Evolutionary conservation across 2,329 filamentous ascomycete genomes (phyloP).

Genomic region (Alternaria rosae): DNA sequence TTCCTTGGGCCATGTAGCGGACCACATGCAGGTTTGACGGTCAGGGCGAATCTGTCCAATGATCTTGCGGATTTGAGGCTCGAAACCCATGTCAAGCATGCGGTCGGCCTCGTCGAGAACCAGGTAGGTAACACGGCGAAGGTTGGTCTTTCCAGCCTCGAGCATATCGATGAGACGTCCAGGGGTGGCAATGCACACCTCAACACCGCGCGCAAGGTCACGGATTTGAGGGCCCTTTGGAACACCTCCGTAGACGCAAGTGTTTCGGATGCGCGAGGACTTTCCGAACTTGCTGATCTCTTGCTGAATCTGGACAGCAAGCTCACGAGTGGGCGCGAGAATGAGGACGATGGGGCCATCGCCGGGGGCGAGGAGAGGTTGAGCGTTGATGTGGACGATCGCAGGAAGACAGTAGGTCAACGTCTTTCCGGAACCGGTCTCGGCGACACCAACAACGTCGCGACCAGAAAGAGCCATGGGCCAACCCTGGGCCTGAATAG

Average conservation of each 20-base stretch:
- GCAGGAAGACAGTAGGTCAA: constrained; percentile 97
- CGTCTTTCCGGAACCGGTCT: constrained; percentile 99
- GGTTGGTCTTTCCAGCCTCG: constrained; percentile 96
- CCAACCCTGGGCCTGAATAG: constrained; percentile 98
- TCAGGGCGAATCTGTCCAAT: constrained; percentile 97
- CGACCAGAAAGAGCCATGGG: constrained; percentile 98
- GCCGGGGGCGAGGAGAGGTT: constrained; percentile 91
- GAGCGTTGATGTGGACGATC: constrained; percentile 99
- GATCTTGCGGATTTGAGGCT: constrained; percentile 99
- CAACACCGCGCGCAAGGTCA: constrained; percentile 91
- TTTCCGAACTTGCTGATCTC: constrained; percentile 99
- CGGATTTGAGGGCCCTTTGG: constrained; percentile 97
- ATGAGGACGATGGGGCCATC: constrained; percentile 97
- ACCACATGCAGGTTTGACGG: constrained; percentile 99
- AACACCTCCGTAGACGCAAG: constrained; percentile 98
- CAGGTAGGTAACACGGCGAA: constrained; percentile 96
- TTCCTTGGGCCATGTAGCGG: constrained; percentile 98
- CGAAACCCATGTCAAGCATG: constrained; percentile 99
- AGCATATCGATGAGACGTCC: constrained; percentile 99
- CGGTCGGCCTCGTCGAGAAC: constrained; percentile 99
- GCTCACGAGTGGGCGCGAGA: constrained; percentile 93
- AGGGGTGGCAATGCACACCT: constrained; percentile 98
- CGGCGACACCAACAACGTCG: constrained; percentile 98
- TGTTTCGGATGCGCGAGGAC: constrained; percentile 97
- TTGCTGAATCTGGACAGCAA: constrained; percentile 97